Evolutionary conservation across 2,329 filamentous ascomycete species (phyloP).

Genomic region (Monilinia laxa): DNA sequence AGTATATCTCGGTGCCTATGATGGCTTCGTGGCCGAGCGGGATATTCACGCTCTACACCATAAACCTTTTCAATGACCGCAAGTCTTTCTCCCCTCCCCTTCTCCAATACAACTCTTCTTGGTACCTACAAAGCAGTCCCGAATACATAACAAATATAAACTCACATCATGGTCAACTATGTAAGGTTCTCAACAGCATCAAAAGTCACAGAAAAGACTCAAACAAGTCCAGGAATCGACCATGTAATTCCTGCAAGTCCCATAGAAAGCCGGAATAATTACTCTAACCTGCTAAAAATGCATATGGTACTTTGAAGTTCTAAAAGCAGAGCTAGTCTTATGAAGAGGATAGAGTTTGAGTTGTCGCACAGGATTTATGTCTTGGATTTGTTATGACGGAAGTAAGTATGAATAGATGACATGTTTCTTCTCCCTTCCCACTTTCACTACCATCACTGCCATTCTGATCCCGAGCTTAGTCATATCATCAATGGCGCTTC

Average conservation of each 20-base stretch:
- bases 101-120: not conserved
- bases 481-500: too few relatives aligned
- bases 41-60: not conserved
- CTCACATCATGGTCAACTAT: not conserved
- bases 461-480: too few relatives aligned
- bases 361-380: not conserved
- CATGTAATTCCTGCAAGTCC: not conserved
- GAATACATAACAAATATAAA: not conserved
- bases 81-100: not conserved
- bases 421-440: not conserved
- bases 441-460: too few relatives aligned
- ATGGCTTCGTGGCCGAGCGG: too few relatives aligned
- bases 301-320: not conserved
- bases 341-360: not conserved
- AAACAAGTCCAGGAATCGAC: not conserved
- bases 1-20: not conserved
- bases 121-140: not conserved
- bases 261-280: not conserved
- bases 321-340: fast-evolving
- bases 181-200: not conserved
- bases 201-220: too few relatives aligned
- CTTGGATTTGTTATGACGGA: too few relatives aligned
- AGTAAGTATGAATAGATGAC: not conserved
- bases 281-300: not conserved
- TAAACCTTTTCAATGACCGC: not conserved